Conservation (phyloP, 73 alveolate genomes). For the Breviolum minutum region DNA sequence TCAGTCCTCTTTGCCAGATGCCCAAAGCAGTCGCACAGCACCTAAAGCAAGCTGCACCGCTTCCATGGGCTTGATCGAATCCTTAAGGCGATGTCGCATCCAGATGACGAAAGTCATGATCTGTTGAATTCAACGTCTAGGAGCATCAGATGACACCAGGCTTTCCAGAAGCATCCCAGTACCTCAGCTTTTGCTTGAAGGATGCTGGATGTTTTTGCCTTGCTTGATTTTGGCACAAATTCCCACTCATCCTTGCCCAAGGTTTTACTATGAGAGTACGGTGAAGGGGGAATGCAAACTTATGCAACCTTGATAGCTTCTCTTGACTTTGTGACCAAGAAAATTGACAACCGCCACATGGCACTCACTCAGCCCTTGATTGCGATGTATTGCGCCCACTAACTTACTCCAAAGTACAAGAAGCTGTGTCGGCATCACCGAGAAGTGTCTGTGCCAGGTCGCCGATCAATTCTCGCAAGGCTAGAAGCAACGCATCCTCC, state of each 20-base stretch:
- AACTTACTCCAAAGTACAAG: neutral
- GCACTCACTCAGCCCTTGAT: neutral
- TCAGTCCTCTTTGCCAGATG: neutral
- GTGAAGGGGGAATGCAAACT: too few relatives aligned
- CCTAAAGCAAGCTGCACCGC: slow-evolving; percentile 32
- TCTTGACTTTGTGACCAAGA: too few relatives aligned
- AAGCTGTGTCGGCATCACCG: neutral
- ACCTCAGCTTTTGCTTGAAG: neutral
- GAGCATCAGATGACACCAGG: slow-evolving; percentile 30
- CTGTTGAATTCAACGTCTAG: neutral
- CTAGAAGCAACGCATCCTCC: slow-evolving; percentile 33
- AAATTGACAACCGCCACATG: neutral
- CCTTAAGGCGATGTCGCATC: neutral
- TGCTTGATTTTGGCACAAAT: too few relatives aligned
- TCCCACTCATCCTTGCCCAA: too few relatives aligned
- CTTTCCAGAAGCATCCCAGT: slow-evolving; percentile 11
- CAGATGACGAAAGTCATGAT: neutral
- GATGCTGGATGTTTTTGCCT: neutral
- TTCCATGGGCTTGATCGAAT: slow-evolving; percentile 21
- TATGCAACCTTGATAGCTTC: too few relatives aligned
- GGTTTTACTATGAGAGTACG: too few relatives aligned
- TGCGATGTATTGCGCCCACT: too few relatives aligned
- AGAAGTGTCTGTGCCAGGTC: slow-evolving; percentile 19
- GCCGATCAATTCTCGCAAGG: neutral
- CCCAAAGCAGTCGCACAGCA: slow-evolving; percentile 60